Evolutionary conservation across 345 rosid species (phyloP).

Genomic region (Eutrema japonicum): DNA sequence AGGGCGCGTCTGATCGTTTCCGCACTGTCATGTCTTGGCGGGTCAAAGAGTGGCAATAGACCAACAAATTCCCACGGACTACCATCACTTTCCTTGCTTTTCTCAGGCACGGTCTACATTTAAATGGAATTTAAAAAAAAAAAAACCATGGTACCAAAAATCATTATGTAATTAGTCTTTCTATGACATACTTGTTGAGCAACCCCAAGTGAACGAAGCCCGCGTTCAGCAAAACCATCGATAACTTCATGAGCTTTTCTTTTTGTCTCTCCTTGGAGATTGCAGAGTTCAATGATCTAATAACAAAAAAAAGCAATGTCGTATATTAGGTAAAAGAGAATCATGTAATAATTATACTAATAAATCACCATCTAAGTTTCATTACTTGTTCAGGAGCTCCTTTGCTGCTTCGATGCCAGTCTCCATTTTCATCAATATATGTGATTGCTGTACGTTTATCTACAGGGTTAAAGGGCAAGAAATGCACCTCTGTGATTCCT

Average conservation of each 20-base stretch:
- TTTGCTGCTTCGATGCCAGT: slow-evolving; percentile 88
- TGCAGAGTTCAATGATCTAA: slow-evolving; percentile 80
- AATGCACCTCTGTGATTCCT: slow-evolving; percentile 84
- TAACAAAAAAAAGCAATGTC: not conserved
- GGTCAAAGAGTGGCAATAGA: slow-evolving; percentile 90
- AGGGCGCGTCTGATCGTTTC: slow-evolving; percentile 81
- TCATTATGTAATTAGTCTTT: not conserved
- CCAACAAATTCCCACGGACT: slow-evolving; percentile 91
- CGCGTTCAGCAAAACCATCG: slow-evolving; percentile 71
- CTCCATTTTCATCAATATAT: slow-evolving; percentile 63
- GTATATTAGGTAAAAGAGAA: not conserved
- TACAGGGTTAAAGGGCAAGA: slow-evolving; percentile 93
- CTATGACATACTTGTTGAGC: slow-evolving; percentile 62
- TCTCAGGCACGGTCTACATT: slow-evolving; percentile 66
- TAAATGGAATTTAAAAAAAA: not conserved
- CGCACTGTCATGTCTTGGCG: slow-evolving; percentile 88
- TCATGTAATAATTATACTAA: not conserved
- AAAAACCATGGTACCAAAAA: not conserved
- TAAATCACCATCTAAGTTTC: not conserved
- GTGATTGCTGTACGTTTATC: slow-evolving; percentile 96
- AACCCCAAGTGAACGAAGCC: slow-evolving; percentile 84
- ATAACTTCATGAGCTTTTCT: slow-evolving; percentile 67
- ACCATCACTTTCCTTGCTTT: slow-evolving; percentile 73
- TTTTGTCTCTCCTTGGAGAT: slow-evolving; percentile 56
- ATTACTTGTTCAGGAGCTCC: slow-evolving; percentile 94